Conservation (phyloP, 2,329 filamentous ascomycete genomes). For the Calonectria pseudoturangicola region DNA sequence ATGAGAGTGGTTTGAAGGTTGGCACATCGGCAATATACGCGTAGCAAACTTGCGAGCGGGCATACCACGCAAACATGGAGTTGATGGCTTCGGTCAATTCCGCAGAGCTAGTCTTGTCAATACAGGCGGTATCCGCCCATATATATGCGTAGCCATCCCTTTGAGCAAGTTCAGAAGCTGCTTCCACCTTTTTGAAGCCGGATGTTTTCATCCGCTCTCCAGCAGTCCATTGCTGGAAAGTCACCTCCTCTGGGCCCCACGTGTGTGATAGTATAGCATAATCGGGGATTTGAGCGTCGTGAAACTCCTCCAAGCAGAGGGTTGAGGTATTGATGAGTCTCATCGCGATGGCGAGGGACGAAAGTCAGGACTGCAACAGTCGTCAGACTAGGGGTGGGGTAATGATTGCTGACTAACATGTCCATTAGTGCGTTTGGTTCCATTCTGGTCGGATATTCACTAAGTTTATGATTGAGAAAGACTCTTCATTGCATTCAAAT, state of each 20-base stretch:
- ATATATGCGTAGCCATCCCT: neutral
- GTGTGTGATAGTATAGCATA: constrained; percentile 1
- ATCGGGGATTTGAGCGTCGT: neutral
- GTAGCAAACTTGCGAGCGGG: neutral
- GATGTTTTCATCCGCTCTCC: neutral
- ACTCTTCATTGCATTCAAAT: too few relatives aligned
- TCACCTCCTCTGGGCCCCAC: neutral
- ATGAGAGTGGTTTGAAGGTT: neutral
- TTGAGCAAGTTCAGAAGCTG: neutral
- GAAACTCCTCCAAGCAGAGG: neutral
- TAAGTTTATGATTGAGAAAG: too few relatives aligned
- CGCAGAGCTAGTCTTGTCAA: neutral
- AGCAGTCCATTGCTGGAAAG: neutral
- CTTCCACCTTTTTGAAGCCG: neutral
- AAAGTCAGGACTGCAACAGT: neutral
- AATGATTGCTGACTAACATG: too few relatives aligned
- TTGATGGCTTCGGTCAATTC: constrained; percentile 12
- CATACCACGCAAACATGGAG: constrained; percentile 8
- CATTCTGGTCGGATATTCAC: too few relatives aligned
- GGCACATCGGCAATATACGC: constrained; percentile 2
- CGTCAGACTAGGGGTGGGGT: neutral
- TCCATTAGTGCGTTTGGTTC: too few relatives aligned
- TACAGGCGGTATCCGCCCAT: neutral
- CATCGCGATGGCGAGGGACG: neutral
- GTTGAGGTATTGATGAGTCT: neutral